Evolutionary conservation across 495 filamentous ascomycete species (phyloP).

Genomic region (Acidiella bohemica): DNA sequence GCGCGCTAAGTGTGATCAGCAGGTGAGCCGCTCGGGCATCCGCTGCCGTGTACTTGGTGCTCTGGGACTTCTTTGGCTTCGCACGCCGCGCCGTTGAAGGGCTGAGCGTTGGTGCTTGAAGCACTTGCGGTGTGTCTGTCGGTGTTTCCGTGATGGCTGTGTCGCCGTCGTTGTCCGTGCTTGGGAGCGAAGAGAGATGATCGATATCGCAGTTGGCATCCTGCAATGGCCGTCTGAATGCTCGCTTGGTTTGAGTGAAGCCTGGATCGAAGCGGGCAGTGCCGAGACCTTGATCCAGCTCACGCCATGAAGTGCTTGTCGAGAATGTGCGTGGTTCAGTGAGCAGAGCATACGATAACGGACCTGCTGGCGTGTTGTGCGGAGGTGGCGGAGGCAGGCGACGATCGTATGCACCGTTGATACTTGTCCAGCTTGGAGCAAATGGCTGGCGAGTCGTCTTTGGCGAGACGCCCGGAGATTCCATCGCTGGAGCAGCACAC

Average conservation of each 20-base stretch:
- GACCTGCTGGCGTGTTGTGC: slow-evolving; percentile 1
- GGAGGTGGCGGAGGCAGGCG: not conserved
- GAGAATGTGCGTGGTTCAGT: slow-evolving; percentile 1
- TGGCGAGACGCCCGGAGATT: slow-evolving; percentile 10
- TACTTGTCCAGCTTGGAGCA: slow-evolving; percentile 4
- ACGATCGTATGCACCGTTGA: not conserved
- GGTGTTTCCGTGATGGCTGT: too few species aligned
- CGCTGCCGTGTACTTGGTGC: slow-evolving; percentile 2
- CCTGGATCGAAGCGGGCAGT: not conserved
- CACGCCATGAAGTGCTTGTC: slow-evolving; percentile 4
- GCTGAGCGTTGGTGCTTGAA: not conserved
- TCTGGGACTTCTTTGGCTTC: not conserved
- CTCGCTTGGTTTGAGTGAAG: slow-evolving; percentile 2
- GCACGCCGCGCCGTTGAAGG: not conserved
- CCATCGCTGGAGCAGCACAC: not conserved
- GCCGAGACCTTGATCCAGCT: not conserved
- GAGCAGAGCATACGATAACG: slow-evolving; percentile 4
- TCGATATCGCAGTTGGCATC: too few species aligned
- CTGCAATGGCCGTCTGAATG: too few species aligned
- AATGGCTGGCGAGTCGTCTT: slow-evolving; percentile 3
- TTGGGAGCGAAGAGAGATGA: too few species aligned
- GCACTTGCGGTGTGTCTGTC: not conserved
- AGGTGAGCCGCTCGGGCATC: slow-evolving; percentile 9
- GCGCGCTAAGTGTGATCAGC: slow-evolving; percentile 7
- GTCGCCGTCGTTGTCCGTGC: too few species aligned